Conservation (phyloP, 2,329 filamentous ascomycete genomes). For the Sclerotinia nivalis region DNA sequence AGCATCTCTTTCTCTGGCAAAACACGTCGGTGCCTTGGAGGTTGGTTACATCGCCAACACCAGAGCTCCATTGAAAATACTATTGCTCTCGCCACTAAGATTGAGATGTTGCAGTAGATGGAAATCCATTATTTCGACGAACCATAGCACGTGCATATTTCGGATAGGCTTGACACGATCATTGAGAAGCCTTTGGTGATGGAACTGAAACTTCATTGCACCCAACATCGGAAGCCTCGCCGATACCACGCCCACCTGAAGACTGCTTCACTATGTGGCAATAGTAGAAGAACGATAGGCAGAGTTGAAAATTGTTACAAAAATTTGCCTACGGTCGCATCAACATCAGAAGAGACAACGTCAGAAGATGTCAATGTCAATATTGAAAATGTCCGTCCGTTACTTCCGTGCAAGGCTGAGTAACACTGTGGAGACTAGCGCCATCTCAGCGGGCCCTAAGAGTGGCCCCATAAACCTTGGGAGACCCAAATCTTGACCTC, state of each 20-base stretch:
- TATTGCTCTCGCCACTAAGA: neutral
- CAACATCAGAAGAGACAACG: neutral
- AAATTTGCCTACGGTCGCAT: slow-evolving; percentile 1
- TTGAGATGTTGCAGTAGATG: neutral
- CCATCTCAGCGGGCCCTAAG: neutral
- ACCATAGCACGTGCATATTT: neutral
- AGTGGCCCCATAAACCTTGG: neutral
- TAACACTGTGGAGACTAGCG: neutral
- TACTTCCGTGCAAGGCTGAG: neutral
- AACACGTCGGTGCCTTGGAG: neutral
- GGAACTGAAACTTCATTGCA: neutral
- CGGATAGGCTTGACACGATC: neutral
- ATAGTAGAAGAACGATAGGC: neutral
- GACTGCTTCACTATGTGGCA: neutral
- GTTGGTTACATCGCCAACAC: slow-evolving; percentile 1
- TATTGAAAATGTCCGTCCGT: neutral
- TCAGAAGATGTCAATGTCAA: neutral
- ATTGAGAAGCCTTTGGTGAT: neutral
- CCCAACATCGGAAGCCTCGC: slow-evolving; percentile 10
- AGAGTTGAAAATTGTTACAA: neutral
- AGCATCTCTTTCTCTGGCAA: neutral
- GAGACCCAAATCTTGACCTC: neutral
- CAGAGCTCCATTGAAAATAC: neutral
- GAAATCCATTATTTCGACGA: neutral
- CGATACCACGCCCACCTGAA: neutral